These are phyloP conservation scores for Geotrichum australiense DNA, from an alignment of 1,139 yeast species.

Conservation along the genomic window DNA sequence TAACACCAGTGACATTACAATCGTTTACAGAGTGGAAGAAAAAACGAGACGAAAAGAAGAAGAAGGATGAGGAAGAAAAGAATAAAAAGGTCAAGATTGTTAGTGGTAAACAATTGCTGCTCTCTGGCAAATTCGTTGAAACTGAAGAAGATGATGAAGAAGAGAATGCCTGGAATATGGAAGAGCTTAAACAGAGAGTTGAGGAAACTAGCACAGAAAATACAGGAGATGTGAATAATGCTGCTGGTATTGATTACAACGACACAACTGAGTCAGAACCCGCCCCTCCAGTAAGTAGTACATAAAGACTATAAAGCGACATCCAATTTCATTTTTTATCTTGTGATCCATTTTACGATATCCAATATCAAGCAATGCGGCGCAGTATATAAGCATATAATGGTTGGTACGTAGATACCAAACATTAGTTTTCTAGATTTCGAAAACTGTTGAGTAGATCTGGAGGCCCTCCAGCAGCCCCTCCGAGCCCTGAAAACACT, in stretches of 20 bases:
- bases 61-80: slow-evolving; percentile 46
- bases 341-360: background rate
- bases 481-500: slow-evolving; percentile 8
- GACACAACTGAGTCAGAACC: background rate
- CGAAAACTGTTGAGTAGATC: background rate
- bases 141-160: slow-evolving; percentile 49
- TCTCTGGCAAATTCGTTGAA: slow-evolving; percentile 51
- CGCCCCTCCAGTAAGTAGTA: background rate
- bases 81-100: slow-evolving; percentile 40
- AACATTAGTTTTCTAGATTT: slow-evolving; percentile 1
- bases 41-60: slow-evolving; percentile 55
- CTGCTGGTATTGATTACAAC: slow-evolving; percentile 2
- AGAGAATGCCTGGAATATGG: slow-evolving; percentile 45
- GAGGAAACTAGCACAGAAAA: slow-evolving; percentile 22
- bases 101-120: slow-evolving; percentile 77
- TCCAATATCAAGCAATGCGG: background rate
- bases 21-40: slow-evolving; percentile 82
- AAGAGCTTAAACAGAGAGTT: slow-evolving; percentile 32
- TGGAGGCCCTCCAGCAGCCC: slow-evolving; percentile 4
- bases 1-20: slow-evolving; percentile 84
- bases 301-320: background rate
- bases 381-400: too few species aligned
- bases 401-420: background rate
- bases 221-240: slow-evolving; percentile 6
- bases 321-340: too few species aligned